Base-by-base conservation (phyloP, 2,329 filamentous ascomycete genomes). In the Fusarium sp. region DNA sequence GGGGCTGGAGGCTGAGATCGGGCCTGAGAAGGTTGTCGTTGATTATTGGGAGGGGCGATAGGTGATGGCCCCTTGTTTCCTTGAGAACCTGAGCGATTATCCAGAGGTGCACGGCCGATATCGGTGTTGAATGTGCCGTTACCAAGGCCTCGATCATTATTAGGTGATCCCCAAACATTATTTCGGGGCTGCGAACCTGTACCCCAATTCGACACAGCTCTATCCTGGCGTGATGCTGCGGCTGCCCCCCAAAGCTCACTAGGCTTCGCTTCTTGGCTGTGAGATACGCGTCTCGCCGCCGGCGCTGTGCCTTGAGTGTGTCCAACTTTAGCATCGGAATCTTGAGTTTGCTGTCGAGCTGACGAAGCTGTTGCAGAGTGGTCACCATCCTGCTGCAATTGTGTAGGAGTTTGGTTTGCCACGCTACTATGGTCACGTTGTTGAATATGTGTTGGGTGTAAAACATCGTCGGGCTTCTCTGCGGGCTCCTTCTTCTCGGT, bases 121-220 rank as follows among this genome's bases (percentile, higher is more conserved):
- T 90, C 89, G 18, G 89, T 86, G 63, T 88, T 90, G 76, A 95
- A 95, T 1, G 92, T 94, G 46, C 93, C 93, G 79, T 95, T 95
- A 7, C 93, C 93, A 25, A 95, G 89, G 16, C 89, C 90, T 60
- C 90, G 87, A 73, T 93, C 90, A 74, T 88, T 91, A 60, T 89
- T 89, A n/a, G 90, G 91, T 46, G 92, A 89, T 23, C 90, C 92
- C 93, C 93, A 95, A 23, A 94, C 91, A 77, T 92, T 93, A 77
- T 92, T 93, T 52, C 87, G 85, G 18, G 84, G 82, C 52, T 86
- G 86, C 41, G 82, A 78, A 25, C 79, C 78, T 33, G 82, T 77
- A 33, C 82, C 82, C 89, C 89, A 91, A 3, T 85, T 81, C 16
- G 85, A 79, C 58, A 54, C 70, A 18, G 85, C 85, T 51, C 86